phyloP scores from a whole-genome alignment of 148 eudicot genomes.

The Persicaria tinctoria region DNA sequence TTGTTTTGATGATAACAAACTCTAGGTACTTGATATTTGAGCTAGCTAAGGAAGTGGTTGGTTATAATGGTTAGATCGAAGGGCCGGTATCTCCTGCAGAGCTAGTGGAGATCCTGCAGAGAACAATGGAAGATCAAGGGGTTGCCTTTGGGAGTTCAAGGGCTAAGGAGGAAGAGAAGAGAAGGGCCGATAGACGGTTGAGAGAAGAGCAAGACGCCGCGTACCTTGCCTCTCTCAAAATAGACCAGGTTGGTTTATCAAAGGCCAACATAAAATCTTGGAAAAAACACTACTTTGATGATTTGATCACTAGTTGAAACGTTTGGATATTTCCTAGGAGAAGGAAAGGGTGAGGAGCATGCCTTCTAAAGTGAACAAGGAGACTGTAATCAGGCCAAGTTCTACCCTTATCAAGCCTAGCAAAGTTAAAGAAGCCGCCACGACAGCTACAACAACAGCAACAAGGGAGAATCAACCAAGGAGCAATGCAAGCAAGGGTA shows the following conservation, averaged over 20 bases:
- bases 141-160: slow-evolving; percentile 50
- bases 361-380: background rate
- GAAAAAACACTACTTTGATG: background rate
- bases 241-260: slow-evolving; percentile 53
- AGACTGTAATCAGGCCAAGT: slow-evolving; percentile 13
- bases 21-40: background rate
- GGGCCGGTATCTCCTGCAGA: slow-evolving; percentile 86
- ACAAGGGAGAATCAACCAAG: slow-evolving; percentile 22
- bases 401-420: slow-evolving; percentile 18
- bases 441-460: background rate
- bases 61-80: slow-evolving; percentile 41
- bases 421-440: slow-evolving; percentile 26
- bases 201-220: slow-evolving; percentile 92
- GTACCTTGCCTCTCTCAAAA: slow-evolving; percentile 61
- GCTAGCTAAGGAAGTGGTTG: background rate
- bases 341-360: slow-evolving; percentile 37
- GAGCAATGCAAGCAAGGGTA: slow-evolving; percentile 24
- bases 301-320: background rate
- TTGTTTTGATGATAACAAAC: background rate
- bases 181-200: slow-evolving; percentile 41
- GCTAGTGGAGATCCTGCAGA: slow-evolving; percentile 67
- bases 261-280: background rate
- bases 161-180: slow-evolving; percentile 49
- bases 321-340: slow-evolving; percentile 27
- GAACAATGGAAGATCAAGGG: slow-evolving; percentile 80